Conservation (phyloP, 306 rosid genomes). For the Vigna reflexopilosa region DNA sequence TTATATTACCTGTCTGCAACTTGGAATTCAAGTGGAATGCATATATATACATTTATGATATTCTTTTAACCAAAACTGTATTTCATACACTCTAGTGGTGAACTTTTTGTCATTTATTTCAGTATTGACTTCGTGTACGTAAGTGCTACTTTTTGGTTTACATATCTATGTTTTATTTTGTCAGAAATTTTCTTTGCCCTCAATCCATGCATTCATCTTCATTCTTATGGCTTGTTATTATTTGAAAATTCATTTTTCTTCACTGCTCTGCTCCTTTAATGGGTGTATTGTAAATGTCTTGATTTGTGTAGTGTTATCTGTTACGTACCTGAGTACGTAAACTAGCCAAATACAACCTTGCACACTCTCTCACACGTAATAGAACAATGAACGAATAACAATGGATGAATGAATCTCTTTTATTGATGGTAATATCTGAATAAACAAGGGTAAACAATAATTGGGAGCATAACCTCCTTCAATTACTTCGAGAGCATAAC, state of each 20-base stretch:
- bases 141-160: conserved; percentile 18
- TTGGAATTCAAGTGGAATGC: neutral
- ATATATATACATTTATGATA: conserved; percentile 10
- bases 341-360: no score
- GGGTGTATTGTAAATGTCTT: conserved; percentile 1
- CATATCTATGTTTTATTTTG: conserved; percentile 16
- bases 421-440: no score
- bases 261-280: conserved; percentile 26
- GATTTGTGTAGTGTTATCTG: neutral
- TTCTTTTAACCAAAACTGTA: neutral
- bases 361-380: no score
- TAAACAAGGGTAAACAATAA: no score
- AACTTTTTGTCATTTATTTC: conserved; percentile 32
- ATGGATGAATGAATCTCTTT: no score
- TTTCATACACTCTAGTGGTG: conserved; percentile 6
- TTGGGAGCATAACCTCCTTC: no score
- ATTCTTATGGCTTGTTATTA: conserved; percentile 8
- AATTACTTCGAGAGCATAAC: no score
- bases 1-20: conserved; percentile 18
- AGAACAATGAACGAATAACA: no score
- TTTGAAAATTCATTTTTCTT: conserved; percentile 19
- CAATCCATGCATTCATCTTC: neutral
- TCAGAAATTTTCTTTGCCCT: conserved; percentile 21
- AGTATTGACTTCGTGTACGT: neutral
- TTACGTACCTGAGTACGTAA: no score